Evolutionary conservation across 2,329 filamentous ascomycete genomes (phyloP).

Genomic region (Stemphylium vesicarium): DNA sequence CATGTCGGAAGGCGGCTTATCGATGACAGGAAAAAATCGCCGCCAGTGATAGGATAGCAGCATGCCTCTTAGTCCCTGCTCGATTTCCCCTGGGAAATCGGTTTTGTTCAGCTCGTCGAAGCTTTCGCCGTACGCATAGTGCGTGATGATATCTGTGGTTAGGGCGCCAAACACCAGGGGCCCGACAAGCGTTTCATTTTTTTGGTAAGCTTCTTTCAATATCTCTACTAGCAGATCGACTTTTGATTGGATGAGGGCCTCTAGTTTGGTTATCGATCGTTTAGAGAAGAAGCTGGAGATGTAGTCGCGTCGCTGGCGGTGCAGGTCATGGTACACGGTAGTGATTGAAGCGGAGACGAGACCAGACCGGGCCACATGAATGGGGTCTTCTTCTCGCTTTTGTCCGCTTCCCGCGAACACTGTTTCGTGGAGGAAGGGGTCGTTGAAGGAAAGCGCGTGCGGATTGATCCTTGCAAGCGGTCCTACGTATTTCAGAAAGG

Average conservation of each 20-base stretch:
- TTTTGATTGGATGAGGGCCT: conserved; percentile 25
- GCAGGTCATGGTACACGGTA: conserved; percentile 27
- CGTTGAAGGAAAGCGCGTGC: conserved; percentile 16
- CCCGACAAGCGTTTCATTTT: not conserved
- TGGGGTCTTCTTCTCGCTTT: conserved; percentile 1
- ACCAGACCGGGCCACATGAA: not conserved
- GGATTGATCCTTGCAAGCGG: conserved; percentile 20
- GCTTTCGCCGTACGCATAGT: conserved; percentile 11
- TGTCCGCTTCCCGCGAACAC: not conserved
- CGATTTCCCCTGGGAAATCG: conserved; percentile 6
- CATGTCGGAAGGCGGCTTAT: not conserved
- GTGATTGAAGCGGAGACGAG: not conserved
- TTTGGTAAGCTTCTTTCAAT: conserved; percentile 3
- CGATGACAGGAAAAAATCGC: conserved; percentile 1
- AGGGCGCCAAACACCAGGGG: conserved; percentile 12
- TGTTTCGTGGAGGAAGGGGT: conserved; percentile 9
- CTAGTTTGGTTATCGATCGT: conserved; percentile 20
- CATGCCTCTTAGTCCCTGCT: not conserved
- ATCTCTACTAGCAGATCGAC: conserved; percentile 9
- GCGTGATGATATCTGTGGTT: conserved; percentile 14
- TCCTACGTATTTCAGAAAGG: conserved; percentile 3
- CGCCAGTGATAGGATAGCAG: not conserved
- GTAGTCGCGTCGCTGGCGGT: conserved; percentile 29
- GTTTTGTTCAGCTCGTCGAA: conserved; percentile 9
- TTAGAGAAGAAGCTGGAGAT: conserved; percentile 38